A percentile compares a stretch with the other conserved stretches of the same genome.
These are phyloP conservation scores for Platanus orientalis DNA, from an alignment of 164 flowering plant genomes.

Conservation along the genomic window DNA sequence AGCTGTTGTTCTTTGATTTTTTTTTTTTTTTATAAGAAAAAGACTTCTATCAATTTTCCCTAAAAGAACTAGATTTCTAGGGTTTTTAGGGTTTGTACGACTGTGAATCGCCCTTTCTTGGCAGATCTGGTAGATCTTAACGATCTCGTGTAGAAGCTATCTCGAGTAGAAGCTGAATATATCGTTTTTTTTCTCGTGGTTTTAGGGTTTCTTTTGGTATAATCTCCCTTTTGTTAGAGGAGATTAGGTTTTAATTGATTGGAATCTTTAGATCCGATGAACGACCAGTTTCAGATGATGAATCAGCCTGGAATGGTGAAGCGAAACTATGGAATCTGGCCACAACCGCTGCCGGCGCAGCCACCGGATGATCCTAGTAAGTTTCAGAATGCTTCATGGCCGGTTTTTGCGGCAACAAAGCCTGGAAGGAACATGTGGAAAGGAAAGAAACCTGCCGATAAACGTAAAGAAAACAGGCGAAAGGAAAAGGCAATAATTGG, in stretches of 20 bases:
- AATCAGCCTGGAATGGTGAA: constrained; percentile 26
- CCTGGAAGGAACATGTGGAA: constrained; percentile 51
- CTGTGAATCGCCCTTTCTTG: not conserved
- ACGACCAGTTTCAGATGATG: constrained; percentile 22
- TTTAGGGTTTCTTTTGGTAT: too few species aligned
- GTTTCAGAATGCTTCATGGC: constrained; percentile 19
- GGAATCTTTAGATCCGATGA: constrained; percentile 1
- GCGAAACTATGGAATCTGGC: constrained; percentile 30
- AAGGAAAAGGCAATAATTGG: constrained; percentile 20
- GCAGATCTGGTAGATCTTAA: not conserved
- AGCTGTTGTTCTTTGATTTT: not conserved
- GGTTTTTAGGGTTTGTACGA: not conserved
- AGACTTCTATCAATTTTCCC: not conserved
- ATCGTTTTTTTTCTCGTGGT: too few species aligned
- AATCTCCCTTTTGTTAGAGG: too few species aligned
- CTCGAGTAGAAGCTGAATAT: too few species aligned
- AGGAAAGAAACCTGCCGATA: constrained; percentile 50
- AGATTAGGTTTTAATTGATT: not conserved
- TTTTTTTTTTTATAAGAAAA: too few species aligned
- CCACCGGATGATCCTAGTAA: constrained; percentile 16
- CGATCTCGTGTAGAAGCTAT: not conserved
- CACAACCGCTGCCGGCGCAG: constrained; percentile 18
- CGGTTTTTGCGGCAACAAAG: constrained; percentile 15
- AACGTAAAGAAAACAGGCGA: constrained; percentile 24
- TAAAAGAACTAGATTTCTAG: not conserved